phyloP scores from a whole-genome alignment of 2,329 filamentous ascomycete species.

The Cordyceps javanica region DNA sequence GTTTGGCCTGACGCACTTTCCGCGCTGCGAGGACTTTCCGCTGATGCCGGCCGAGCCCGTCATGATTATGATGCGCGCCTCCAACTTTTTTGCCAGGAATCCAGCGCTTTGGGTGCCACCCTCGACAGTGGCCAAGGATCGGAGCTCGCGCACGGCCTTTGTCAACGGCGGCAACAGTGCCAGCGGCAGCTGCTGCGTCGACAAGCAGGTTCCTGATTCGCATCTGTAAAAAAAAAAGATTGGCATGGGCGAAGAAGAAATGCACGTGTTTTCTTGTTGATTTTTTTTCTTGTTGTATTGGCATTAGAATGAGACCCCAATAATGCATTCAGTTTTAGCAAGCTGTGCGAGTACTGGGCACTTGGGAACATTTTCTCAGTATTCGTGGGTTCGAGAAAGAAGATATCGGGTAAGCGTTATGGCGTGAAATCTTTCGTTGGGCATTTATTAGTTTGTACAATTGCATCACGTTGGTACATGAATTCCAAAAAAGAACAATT shows the following conservation, averaged over 20 bases:
- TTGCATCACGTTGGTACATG: not conserved
- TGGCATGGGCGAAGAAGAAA: not conserved
- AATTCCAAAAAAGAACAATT: not conserved
- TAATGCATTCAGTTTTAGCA: conserved; percentile 5
- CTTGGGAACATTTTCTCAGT: not conserved
- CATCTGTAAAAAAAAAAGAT: conserved; percentile 14
- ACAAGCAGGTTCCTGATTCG: conserved; percentile 11
- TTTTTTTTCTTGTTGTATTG: not conserved
- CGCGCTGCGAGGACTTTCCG: conserved; percentile 59
- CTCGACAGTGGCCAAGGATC: conserved; percentile 31
- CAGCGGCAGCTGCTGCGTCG: conserved; percentile 12
- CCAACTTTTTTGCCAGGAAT: conserved; percentile 47
- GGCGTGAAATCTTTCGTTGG: not conserved
- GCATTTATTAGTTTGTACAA: not conserved
- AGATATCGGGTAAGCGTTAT: not conserved
- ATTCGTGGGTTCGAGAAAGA: too few species aligned
- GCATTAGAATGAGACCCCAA: not conserved
- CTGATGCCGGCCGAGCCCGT: conserved; percentile 60
- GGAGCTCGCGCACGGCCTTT: conserved; percentile 17
- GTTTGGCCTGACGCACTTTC: conserved; percentile 53
- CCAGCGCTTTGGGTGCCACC: conserved; percentile 45
- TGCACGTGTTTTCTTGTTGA: not conserved
- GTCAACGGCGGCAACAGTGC: not conserved
- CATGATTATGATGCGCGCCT: conserved; percentile 42
- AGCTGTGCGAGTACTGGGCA: not conserved